phyloP scores from a whole-genome alignment of 768 basidiomycete genomes.

The Vishniacozyma victoriae region DNA sequence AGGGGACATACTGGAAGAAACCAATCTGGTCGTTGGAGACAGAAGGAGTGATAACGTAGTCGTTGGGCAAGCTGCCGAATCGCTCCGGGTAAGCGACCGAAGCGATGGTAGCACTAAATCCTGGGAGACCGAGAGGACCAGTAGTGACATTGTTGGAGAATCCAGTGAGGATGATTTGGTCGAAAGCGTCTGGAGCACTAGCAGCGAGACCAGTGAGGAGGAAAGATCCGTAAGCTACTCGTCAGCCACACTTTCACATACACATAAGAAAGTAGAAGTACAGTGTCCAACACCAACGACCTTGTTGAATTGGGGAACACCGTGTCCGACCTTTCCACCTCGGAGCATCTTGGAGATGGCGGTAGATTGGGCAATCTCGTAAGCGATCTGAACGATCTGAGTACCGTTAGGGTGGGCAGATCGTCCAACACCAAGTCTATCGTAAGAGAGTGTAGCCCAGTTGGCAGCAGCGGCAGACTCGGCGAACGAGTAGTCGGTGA shows the following conservation, averaged over 20 bases:
- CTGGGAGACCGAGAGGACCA: conserved; percentile 24
- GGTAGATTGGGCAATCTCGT: conserved; percentile 29
- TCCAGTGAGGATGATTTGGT: conserved; percentile 28
- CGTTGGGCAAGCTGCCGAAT: conserved; percentile 17
- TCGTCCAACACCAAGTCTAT: conserved; percentile 30
- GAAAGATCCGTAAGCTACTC: conserved; percentile 16
- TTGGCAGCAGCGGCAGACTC: conserved; percentile 24
- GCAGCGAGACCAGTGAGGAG: conserved; percentile 12
- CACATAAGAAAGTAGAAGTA: background rate
- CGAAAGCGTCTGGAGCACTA: conserved; percentile 10
- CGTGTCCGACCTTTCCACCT: conserved; percentile 10
- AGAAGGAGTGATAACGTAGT: conserved; percentile 24
- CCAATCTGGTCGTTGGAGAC: conserved; percentile 21
- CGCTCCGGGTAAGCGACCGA: conserved; percentile 22
- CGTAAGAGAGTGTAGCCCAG: conserved; percentile 32
- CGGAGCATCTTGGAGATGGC: conserved; percentile 21
- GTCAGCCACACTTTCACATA: background rate
- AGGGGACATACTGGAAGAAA: conserved; percentile 24
- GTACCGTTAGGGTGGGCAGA: conserved; percentile 34
- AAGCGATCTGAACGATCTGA: conserved; percentile 25
- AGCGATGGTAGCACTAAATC: conserved; percentile 24
- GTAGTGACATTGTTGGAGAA: conserved; percentile 25
- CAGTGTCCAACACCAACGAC: conserved; percentile 31
- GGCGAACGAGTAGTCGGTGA: conserved; percentile 26
- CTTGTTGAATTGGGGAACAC: conserved; percentile 19